Percentiles rank a stretch among this genome's conserved stretches.
Evolutionary conservation across 225 moss, liverwort and hornwort species (phyloP).

Genomic region (Climacium dendroides): DNA sequence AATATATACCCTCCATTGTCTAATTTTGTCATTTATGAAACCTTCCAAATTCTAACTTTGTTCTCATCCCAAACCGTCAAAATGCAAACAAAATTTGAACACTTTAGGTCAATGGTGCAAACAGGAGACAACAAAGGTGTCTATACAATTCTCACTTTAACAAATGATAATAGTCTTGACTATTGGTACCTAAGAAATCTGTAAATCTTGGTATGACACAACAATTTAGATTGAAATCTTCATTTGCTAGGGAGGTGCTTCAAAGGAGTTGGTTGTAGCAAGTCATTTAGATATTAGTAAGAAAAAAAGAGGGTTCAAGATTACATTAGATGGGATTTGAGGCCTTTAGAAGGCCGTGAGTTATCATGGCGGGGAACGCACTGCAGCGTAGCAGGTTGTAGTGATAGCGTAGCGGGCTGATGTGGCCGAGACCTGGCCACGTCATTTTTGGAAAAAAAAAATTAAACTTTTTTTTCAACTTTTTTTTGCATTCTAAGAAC

Average conservation of each 20-base stretch:
- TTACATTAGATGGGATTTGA: no score
- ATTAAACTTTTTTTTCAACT: no score
- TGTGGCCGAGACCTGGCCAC: no score
- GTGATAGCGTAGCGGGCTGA: no score
- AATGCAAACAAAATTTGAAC: background rate
- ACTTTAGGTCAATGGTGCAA: background rate
- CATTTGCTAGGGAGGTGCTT: background rate
- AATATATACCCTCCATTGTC: background rate
- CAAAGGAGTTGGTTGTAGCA: background rate
- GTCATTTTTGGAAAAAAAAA: no score
- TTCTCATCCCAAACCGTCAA: background rate
- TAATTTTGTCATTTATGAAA: background rate
- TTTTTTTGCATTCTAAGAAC: no score
- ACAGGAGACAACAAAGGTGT: background rate
- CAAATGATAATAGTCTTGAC: no score
- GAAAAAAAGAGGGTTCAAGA: background rate
- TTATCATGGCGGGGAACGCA: no score
- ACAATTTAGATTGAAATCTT: background rate
- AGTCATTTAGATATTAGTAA: no score
- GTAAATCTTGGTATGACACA: no score
- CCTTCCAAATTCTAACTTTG: background rate
- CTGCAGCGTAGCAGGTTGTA: no score
- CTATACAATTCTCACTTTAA: background rate
- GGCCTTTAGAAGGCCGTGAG: no score
- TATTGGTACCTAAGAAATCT: background rate